Base-by-base conservation (phyloP, 306 rosid genomes). In the Sicyos edulis region DNA sequence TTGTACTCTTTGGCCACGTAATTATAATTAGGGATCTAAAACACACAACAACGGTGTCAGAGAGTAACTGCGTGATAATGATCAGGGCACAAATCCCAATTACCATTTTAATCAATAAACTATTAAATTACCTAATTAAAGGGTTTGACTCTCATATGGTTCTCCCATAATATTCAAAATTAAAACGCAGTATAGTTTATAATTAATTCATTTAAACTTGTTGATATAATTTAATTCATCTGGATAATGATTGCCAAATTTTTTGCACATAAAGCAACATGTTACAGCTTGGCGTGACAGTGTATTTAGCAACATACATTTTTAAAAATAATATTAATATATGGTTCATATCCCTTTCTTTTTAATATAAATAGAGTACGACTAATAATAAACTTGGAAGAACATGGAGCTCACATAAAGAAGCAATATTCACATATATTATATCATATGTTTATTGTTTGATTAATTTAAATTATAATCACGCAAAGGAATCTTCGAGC, bases 271-370 rank as follows among this genome's bases (percentile, higher is more conserved):
- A 34, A 62, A 57, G 88, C 78, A 70, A 77, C 80, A 77, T 16
- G 84, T 85, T 89, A 87, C 92, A 89, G 86, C 92, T 73, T 69
- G 24, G 70, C 61, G 21, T 69, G 58, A 69, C 73, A 69, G 16
- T 69, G 54, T 69, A 69, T 22, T 2, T 47, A 67, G 53, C 34
- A 65, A 20, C 29, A 45, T 21, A 49, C 22, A 49, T 68, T 40
- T 8, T n/a, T n/a, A 40, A 40, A 40, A 40, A 40, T 5, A 10
- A 20, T 17, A 2, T 0, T 19, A 42, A 19, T 64, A 40, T 42
- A 10, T 4, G 73, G 45, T 69, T 45, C 44, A 22, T 22, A 47
- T 68, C 57, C 73, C 54, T 49, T 68, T 42, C 17, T 0, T 13
- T 4, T 47, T 6, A 40, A 40, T 19, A 20, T 40, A 3, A 37